Conservation (phyloP, 768 basidiomycete genomes). For the Mycena galopus region DNA sequence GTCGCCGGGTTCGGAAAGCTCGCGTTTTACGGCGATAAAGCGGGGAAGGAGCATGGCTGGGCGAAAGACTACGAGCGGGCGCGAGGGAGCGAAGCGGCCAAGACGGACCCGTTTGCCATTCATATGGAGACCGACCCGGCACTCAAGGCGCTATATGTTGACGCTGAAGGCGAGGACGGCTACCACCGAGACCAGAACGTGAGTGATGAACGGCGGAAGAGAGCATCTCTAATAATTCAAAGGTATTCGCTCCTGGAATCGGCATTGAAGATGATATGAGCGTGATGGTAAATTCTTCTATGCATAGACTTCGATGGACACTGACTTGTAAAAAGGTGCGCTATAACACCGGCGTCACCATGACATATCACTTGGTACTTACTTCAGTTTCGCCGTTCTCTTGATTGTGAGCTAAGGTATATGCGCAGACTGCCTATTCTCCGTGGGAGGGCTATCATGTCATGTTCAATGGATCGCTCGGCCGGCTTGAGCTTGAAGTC, state of each 20-base stretch:
- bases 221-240: neutral
- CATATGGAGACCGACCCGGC: constrained; percentile 58
- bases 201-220: constrained; percentile 11
- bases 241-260: constrained; percentile 57
- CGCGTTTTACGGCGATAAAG: constrained; percentile 61
- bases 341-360: constrained; percentile 60
- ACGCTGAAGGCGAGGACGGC: constrained; percentile 62
- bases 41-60: constrained; percentile 61
- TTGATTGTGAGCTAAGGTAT: neutral
- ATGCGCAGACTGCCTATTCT: constrained; percentile 53
- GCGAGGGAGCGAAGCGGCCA: constrained; percentile 55
- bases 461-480: constrained; percentile 66
- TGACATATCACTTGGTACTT: constrained; percentile 65
- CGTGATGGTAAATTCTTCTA: constrained; percentile 46
- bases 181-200: constrained; percentile 66
- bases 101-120: constrained; percentile 63
- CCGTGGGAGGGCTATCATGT: constrained; percentile 65
- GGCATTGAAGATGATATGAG: constrained; percentile 68
- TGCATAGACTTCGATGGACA: neutral
- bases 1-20: constrained; percentile 63
- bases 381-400: constrained; percentile 20
- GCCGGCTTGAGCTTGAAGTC: constrained; percentile 64
- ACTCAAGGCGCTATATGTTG: constrained; percentile 59
- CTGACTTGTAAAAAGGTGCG: constrained; percentile 41
- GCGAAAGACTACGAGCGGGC: constrained; percentile 61